These are phyloP conservation scores for Debaryomycetaceae sp. DNA, from an alignment of 1,139 yeast species.

Conservation along the genomic window DNA sequence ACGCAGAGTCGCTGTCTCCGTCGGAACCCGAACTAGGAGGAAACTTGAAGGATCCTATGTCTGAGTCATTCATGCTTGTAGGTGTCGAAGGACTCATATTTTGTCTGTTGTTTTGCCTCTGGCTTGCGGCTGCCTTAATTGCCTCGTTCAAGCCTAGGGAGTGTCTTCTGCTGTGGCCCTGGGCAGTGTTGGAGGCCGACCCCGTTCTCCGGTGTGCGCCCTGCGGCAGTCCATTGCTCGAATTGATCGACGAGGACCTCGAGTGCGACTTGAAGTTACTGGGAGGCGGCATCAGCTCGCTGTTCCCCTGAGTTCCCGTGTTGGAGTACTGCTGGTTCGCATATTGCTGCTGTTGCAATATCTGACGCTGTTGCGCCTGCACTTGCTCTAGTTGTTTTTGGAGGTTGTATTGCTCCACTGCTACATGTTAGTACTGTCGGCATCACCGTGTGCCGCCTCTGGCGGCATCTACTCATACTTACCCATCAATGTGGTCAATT, in stretches of 20 bases:
- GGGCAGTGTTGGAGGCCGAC: conserved; percentile 22
- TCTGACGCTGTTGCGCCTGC: conserved; percentile 63
- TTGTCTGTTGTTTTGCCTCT: conserved; percentile 54
- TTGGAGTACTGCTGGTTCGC: conserved; percentile 19
- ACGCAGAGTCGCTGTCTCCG: conserved; percentile 13
- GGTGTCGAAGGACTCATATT: conserved; percentile 32
- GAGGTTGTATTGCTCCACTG: conserved; percentile 81
- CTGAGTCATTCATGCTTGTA: conserved; percentile 13
- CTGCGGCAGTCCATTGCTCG: conserved; percentile 11
- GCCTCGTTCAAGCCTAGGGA: conserved; percentile 92
- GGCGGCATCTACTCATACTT: not conserved
- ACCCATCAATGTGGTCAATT: conserved; percentile 83
- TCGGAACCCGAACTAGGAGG: conserved; percentile 23
- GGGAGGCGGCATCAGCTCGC: conserved; percentile 29
- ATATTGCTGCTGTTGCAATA: conserved; percentile 63
- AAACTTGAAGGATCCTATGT: conserved; percentile 31
- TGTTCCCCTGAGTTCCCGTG: conserved; percentile 9
- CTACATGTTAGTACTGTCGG: conserved; percentile 3
- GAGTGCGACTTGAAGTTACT: conserved; percentile 31
- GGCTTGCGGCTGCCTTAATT: conserved; percentile 91
- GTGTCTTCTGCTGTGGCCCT: conserved; percentile 87
- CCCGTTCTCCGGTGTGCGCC: conserved; percentile 36
- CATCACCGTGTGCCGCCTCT: no score
- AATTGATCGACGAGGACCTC: conserved; percentile 32
- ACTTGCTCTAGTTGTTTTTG: conserved; percentile 91